Evolutionary conservation across 2,329 filamentous ascomycete species (phyloP).

Genomic region (Phyllosticta citrichinensis): DNA sequence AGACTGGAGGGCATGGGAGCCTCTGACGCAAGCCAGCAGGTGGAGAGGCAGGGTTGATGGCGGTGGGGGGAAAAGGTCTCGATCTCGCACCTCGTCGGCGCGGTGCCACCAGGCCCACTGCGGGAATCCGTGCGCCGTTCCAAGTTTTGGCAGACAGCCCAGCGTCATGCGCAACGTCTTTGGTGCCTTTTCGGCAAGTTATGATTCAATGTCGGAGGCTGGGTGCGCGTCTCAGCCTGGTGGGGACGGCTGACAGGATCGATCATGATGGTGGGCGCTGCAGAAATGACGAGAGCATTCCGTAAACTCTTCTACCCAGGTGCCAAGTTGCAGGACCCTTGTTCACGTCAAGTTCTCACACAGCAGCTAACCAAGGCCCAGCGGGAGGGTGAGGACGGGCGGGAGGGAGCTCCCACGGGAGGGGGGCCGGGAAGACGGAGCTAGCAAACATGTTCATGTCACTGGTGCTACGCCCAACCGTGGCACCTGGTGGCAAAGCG

Average conservation of each 20-base stretch:
- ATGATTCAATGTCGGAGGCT: slow-evolving; percentile 2
- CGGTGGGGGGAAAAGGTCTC: not conserved
- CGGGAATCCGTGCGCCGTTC: slow-evolving; percentile 8
- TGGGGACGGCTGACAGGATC: not conserved
- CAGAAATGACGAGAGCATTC: not conserved
- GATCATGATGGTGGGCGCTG: not conserved
- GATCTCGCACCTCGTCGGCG: not conserved
- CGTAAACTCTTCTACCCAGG: not conserved
- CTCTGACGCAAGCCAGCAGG: slow-evolving; percentile 10
- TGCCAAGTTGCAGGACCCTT: not conserved
- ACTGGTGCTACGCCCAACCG: not conserved
- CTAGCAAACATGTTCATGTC: not conserved
- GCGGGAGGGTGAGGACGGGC: too few species aligned
- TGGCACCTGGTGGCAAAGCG: not conserved
- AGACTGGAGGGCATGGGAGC: not conserved
- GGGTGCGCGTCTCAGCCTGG: not conserved
- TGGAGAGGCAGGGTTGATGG: not conserved
- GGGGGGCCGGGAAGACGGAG: not conserved
- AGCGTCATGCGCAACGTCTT: not conserved
- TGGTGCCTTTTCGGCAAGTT: not conserved
- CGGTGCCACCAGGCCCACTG: not conserved
- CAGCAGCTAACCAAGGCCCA: too few species aligned
- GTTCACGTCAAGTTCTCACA: not conserved
- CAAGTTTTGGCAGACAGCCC: slow-evolving; percentile 2
- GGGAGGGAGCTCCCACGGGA: not conserved